Evolutionary conservation across 75 land plant species (phyloP), one percentile per base, ranked within the genome.

Genomic region (Pseudotsuga menziesii): DNA sequence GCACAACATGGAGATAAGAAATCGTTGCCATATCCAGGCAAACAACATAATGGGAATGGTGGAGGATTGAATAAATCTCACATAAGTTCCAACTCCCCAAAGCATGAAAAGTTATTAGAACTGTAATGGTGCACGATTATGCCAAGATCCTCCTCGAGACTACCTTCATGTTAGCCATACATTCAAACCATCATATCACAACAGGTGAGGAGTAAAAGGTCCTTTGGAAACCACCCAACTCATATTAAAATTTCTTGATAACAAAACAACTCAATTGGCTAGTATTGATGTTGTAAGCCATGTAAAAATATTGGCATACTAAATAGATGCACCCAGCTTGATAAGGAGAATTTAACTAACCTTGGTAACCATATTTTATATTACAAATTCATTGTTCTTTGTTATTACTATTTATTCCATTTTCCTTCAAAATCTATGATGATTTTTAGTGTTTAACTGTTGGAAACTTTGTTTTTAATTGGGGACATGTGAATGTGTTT

Each of bases 71-170:
- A 32, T 3, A 61, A 29, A 74, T 74, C 91, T 83, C 75, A 96
- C 99, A 96, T 96, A 23, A n/a, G n/a, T 78, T 96, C 99, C 62
- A 96, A 85, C 80, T 96, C 99, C 32, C 32, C 32, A 29, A 29
- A 29, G 1, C 32, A 29, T 29, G 32, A 29, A 29, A 29, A 29
- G 32, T 29, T 29, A 29, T 29, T 29, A 29, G 32, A 29, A 29
- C 32, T 1, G 0, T 29, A 29, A 1, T 39, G 32, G 32, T 29
- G 32, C 1, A 29, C 32, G 1, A 29, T 29, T 29, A 1, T 29
- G 32, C 32, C 32, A 29, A 29, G 32, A 0, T 29, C 32, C 32
- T 29, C 32, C 32, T 29, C 32, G 32, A 1, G 32, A 29, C 32
- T 29, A 29, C 32, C 32, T 29, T 29, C 32, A 29, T 29, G 32